Base-by-base conservation (phyloP, 345 rosid species). In the Raphanus raphanistrum region DNA sequence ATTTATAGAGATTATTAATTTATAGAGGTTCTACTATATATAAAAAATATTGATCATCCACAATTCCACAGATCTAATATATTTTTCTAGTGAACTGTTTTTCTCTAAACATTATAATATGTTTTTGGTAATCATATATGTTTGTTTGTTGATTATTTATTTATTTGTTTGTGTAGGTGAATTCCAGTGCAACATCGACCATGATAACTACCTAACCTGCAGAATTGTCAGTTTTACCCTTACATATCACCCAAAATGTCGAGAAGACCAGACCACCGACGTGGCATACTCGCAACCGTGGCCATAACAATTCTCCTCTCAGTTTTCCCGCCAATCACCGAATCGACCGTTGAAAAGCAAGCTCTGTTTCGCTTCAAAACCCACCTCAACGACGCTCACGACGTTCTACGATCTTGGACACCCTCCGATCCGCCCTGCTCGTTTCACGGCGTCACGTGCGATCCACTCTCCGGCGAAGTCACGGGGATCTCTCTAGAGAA, bases 351-450 rank as follows among this genome's bases (percentile, higher is more conserved):
- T 21, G 97, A 92, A 75, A 87, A 78, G 35, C 70, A 70, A 76
- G 91, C 92, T 38, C 89, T 94, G 77, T 80, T 94, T 52, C 85
- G 85, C 8, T 84, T 94, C 86, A 94, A 90, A 74, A 70, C 62
- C 70, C 77, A 57, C 45, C 89, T 94, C 57, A 63, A 79, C 29
- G 98, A 92, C 79, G 90, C 97, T 26, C 54, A 76, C 29, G 74
- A 81, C 68, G 69, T 83, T 27, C 62, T 94, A 48, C 83, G 74
- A 5, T 90, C 97, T 0, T 94, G 98, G 98, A 88, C 75, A 52
- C 89, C 79, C 0, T 66, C 93, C 0, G 76, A 72, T 7, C 84
- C 89, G 1, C 93, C 95, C 0, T 94, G 98, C 76, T 52, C 32
- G 1, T 94, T 85, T 80, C 76, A 31, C 1, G 98, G 98, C 36